Evolutionary conservation across 176 grass and related monocot species (phyloP), one percentile per base, ranked within the genome.

Genomic region (Phoenix dactylifera): DNA sequence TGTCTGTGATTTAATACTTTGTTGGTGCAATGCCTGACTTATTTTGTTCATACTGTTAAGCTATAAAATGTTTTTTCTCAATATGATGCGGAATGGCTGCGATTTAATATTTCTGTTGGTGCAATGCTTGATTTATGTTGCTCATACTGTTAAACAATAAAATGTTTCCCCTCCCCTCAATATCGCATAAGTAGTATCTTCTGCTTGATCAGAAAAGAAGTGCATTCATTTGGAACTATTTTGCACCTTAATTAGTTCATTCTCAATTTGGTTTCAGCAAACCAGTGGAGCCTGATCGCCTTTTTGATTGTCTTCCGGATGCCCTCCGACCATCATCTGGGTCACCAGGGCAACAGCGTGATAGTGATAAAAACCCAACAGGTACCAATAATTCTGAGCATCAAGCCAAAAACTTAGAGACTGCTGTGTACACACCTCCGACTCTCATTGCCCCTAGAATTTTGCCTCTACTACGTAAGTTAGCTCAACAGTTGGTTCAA

Each of bases 301-400:
- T 98, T 72, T 92, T 98, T 20, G 87, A 91, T 22, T 92, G 81
- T 72, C 82, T 98, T 69, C 93, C 93, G 24, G 90, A 87, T 55
- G 73, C 88, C 3, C 78, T 85, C 52, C 69, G 88, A 61, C 93
- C 87, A 10, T 87, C 85, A 0, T 83, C 87, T 48, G 93, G 85
- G 68, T 85, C 80, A 65, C 80, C 26, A 26, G 65, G 52, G 1
- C 52, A 56, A 52, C 78, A 77, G 16, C 52, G 71, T 7, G 87
- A 92, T 60, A 78, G 59, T 72, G 88, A 66, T 20, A 89, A 82
- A 77, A 61, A 83, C 39, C 20, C 12, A 32, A 60, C 70, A 51
- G 57, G 44, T 79, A 69, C 64, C 3, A 61, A 66, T 16, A 72
- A 64, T 20, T 55, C 72, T 0, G 84, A 85, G 26, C 81, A 86